phyloP scores from a whole-genome alignment of 306 rosid genomes.

The Citrullus mucosospermus region DNA sequence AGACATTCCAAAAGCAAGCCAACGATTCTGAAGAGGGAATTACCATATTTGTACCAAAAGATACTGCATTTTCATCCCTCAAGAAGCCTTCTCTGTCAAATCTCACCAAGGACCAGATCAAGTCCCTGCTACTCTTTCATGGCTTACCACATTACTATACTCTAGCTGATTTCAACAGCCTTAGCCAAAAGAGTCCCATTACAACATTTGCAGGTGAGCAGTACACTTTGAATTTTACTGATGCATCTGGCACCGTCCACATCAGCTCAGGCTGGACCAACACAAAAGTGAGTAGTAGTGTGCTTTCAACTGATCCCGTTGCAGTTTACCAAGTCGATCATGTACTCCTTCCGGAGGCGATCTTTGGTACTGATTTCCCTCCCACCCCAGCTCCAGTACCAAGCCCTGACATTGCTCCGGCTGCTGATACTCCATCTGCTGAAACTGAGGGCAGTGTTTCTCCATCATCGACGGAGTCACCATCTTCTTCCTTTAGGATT shows the following conservation, averaged over 20 bases:
- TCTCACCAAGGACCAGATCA: constrained; percentile 55
- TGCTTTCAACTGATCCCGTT: constrained; percentile 72
- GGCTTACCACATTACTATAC: constrained; percentile 77
- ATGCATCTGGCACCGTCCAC: constrained; percentile 47
- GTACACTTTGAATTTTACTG: constrained; percentile 67
- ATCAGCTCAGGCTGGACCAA: constrained; percentile 64
- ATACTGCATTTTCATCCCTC: constrained; percentile 42
- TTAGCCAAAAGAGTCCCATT: constrained; percentile 40
- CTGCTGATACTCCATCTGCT: constrained; percentile 55
- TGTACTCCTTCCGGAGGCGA: constrained; percentile 79
- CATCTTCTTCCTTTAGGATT: constrained; percentile 46
- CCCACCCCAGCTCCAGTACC: constrained; percentile 85
- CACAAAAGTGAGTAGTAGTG: constrained; percentile 76
- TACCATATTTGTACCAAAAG: constrained; percentile 78
- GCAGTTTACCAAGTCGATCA: constrained; percentile 67
- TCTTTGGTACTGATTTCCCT: constrained; percentile 77
- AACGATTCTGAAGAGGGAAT: constrained; percentile 85
- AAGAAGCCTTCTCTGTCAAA: constrained; percentile 54
- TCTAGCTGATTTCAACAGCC: constrained; percentile 59
- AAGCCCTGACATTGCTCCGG: constrained; percentile 51
- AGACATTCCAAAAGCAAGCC: constrained; percentile 88
- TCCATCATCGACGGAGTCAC: constrained; percentile 31
- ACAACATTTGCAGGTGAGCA: constrained; percentile 74
- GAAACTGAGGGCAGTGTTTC: constrained; percentile 29
- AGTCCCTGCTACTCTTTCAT: constrained; percentile 67